Base-by-base conservation (phyloP, 495 filamentous ascomycete species). In the Sabuloglossum arenarium region DNA sequence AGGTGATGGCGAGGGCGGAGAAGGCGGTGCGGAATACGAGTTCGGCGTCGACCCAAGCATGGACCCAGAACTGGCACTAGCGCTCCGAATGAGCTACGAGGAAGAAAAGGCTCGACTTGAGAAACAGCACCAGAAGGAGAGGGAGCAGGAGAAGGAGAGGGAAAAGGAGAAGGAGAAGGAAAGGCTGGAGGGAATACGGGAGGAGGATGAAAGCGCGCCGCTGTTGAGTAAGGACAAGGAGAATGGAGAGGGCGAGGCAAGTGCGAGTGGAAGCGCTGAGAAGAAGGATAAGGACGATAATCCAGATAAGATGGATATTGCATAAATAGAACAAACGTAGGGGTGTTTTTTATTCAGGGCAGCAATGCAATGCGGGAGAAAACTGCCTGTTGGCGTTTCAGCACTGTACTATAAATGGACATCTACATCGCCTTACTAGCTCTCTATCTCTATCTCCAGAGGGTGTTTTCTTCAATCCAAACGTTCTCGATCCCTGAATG, bases 61-160 rank as follows among this genome's bases (percentile, higher is more conserved):
- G 56, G 91, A 98, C 66, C 91, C 91, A 29, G 91, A 97, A 66
- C 67, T 98, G 66, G 91, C 91, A 1, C 76, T 98, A 56, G 91
- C 93, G n/a, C 73, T 98, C 65, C 79, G 91, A 58, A 90, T 99
- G 85, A 94, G 86, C 65, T 84, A 93, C 77, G 93, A 99, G 67
- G 93, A 97, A 64, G 91, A 94, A 75, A 93, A 91, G 75, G 87
- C 85, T 58, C 73, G 91, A 63, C 79, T 91, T 68, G 90, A 94
- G 63, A 85, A 84, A 70, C 77, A n/a, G n/a, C n/a, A n/a, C n/a
- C n/a, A 81, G 61, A 85, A 83, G 65, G 79, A 84, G 71, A 77
- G 12, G 39, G 39, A 43, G 39, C 19, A 81, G 61, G 84, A 82
- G 65, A 79, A 79, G 59, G 86, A 86, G 34, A 75, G 80, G 57